Conservation (phyloP, 2,329 filamentous ascomycete species). For the Clonostachys byssicola region DNA sequence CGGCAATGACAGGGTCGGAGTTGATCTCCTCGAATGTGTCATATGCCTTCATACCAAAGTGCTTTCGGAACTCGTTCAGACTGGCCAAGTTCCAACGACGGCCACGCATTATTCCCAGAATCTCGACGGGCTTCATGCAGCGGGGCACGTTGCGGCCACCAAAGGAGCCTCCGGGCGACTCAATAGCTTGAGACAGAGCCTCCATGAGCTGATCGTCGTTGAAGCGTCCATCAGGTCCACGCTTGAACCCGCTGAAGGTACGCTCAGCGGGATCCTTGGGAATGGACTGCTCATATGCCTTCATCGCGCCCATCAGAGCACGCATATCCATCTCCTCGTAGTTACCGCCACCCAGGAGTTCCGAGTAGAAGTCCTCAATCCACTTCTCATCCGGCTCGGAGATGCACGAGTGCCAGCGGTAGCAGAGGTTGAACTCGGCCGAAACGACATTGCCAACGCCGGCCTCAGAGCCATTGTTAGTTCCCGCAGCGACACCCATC, state of each 20-base stretch:
- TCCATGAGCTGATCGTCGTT: slow-evolving; percentile 72
- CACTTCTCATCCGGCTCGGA: slow-evolving; percentile 72
- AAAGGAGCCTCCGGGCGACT: slow-evolving; percentile 73
- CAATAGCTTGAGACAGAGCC: slow-evolving; percentile 64
- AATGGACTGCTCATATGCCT: slow-evolving; percentile 56
- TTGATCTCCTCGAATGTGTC: slow-evolving; percentile 82
- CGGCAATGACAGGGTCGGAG: slow-evolving; percentile 65
- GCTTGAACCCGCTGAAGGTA: slow-evolving; percentile 61
- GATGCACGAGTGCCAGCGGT: slow-evolving; percentile 83
- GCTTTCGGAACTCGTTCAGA: slow-evolving; percentile 81
- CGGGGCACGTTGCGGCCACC: slow-evolving; percentile 71
- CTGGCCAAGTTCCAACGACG: slow-evolving; percentile 74
- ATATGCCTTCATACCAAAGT: slow-evolving; percentile 74
- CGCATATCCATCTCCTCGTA: slow-evolving; percentile 48
- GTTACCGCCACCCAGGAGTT: slow-evolving; percentile 53
- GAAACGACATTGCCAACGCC: slow-evolving; percentile 81
- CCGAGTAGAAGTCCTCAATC: slow-evolving; percentile 66
- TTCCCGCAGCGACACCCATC: slow-evolving; percentile 52
- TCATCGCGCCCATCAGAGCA: slow-evolving; percentile 60
- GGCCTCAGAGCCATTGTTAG: slow-evolving; percentile 54
- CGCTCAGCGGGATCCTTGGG: slow-evolving; percentile 65
- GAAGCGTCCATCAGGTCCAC: slow-evolving; percentile 64
- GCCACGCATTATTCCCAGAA: slow-evolving; percentile 75
- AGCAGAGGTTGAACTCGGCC: slow-evolving; percentile 85
- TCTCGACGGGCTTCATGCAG: slow-evolving; percentile 71